phyloP scores from a whole-genome alignment of 495 filamentous ascomycete genomes.

The Penicillium longicatenatum region DNA sequence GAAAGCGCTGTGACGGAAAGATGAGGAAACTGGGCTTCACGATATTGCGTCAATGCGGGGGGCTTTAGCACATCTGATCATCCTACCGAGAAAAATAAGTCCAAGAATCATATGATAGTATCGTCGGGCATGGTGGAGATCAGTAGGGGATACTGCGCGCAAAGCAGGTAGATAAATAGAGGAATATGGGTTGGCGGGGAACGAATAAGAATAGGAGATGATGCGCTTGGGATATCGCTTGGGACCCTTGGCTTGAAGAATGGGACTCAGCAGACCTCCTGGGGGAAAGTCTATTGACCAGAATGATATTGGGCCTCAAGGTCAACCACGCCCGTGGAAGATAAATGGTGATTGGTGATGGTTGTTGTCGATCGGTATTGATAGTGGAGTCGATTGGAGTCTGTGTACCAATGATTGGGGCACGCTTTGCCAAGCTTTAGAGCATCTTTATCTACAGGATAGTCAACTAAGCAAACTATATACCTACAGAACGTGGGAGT shows the following conservation, averaged over 20 bases:
- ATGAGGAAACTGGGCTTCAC: too few species aligned
- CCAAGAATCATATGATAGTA: slow-evolving; percentile 53
- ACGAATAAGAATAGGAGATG: slow-evolving; percentile 58
- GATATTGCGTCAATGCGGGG: slow-evolving; percentile 49
- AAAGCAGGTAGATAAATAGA: slow-evolving; percentile 55
- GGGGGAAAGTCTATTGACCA: background rate
- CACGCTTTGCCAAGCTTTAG: slow-evolving; percentile 21
- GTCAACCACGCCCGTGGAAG: slow-evolving; percentile 11
- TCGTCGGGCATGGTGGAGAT: slow-evolving; percentile 56
- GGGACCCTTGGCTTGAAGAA: slow-evolving; percentile 37
- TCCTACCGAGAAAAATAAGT: slow-evolving; percentile 51
- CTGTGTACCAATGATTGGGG: slow-evolving; percentile 5
- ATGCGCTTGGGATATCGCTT: slow-evolving; percentile 53
- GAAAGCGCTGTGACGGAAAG: too few species aligned
- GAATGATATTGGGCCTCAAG: slow-evolving; percentile 4
- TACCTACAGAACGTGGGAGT: background rate
- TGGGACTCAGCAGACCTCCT: background rate
- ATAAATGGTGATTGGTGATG: slow-evolving; percentile 3
- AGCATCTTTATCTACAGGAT: background rate
- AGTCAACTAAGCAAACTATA: background rate
- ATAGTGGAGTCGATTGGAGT: slow-evolving; percentile 1
- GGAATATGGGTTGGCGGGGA: slow-evolving; percentile 55
- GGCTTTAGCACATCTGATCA: slow-evolving; percentile 57
- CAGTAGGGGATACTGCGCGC: slow-evolving; percentile 63
- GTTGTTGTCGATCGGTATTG: background rate